Conservation (phyloP, 495 filamentous ascomycete genomes). For the Neurospora terricola region DNA sequence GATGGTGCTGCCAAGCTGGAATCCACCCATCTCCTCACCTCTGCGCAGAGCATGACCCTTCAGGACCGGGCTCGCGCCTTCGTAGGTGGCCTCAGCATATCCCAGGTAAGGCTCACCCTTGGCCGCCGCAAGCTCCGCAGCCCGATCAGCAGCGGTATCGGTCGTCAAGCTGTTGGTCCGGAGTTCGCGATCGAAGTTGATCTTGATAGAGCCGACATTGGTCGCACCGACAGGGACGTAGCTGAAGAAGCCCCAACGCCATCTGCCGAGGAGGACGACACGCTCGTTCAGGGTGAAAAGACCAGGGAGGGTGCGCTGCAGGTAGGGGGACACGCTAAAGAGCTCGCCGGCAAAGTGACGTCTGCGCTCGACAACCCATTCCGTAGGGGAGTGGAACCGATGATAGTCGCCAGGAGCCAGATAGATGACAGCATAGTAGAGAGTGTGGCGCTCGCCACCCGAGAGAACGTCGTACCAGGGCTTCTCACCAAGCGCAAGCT, state of each 20-base stretch:
- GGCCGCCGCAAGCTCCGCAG: slow-evolving; percentile 64
- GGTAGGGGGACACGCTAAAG: slow-evolving; percentile 87
- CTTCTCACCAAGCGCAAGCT: slow-evolving; percentile 63
- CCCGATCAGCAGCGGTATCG: slow-evolving; percentile 77
- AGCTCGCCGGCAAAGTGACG: slow-evolving; percentile 96
- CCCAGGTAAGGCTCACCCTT: slow-evolving; percentile 74
- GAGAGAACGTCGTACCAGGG: slow-evolving; percentile 67
- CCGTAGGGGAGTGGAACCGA: slow-evolving; percentile 88
- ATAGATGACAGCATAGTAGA: slow-evolving; percentile 95
- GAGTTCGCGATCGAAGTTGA: slow-evolving; percentile 94
- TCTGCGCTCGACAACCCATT: slow-evolving; percentile 86
- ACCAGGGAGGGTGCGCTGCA: slow-evolving; percentile 82
- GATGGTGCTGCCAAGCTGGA: slow-evolving; percentile 90
- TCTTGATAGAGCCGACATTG: slow-evolving; percentile 94
- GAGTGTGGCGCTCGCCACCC: slow-evolving; percentile 48
- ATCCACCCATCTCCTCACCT: slow-evolving; percentile 96
- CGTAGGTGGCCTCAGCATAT: slow-evolving; percentile 86
- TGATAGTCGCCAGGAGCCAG: slow-evolving; percentile 98
- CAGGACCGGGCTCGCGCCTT: slow-evolving; percentile 62
- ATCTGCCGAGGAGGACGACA: slow-evolving; percentile 84
- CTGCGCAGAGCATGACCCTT: slow-evolving; percentile 72
- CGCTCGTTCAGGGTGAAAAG: slow-evolving; percentile 96
- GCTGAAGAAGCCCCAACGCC: slow-evolving; percentile 96
- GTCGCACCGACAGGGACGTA: slow-evolving; percentile 94
- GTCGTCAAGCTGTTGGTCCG: slow-evolving; percentile 85